Evolutionary conservation across 2,329 filamentous ascomycete species (phyloP), one percentile per base, ranked within the genome.

Genomic region (Elsinoe batatas): DNA sequence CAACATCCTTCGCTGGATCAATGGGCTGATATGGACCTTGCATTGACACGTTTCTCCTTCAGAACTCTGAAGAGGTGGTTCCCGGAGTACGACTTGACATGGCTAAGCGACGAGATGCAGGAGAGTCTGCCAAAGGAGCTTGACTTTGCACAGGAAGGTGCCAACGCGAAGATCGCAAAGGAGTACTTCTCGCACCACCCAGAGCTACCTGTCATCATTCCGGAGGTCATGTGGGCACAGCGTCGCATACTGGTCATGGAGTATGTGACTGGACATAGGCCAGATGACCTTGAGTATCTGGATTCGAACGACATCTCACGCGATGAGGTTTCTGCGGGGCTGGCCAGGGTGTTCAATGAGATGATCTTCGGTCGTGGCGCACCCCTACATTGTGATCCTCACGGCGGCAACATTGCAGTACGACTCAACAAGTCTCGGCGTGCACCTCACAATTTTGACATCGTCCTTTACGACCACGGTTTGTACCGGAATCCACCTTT

Each of bases 301-400:
- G 93, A 97, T 69, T 75, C 78, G 5, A 87, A 94, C 67, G 80
- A 82, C 57, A 98, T 98, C 67, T 89, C 95, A 69, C 83, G 93
- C 17, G 93, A 97, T 66, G 91, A 97, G 70, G 93, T 98, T 4
- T 95, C 91, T 0, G 91, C 91, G 1, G 87, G 90, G 0, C 76
- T 98, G 3, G 86, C 93, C 0, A 83, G 85, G 58, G 89, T 98
- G 58, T 98, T 98, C 79, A 98, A 98, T 75, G 91, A 97, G 69
- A 98, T 98, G 93, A 96, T 98, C 62, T 98, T 98, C 62, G 91
- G 91, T 49, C 81, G 84, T 53, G 80, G 85, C 58, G 91, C 91
- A 0, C 90, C 93, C 0, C 74, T 98, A 37, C 93, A 98, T 73
- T 98, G 93, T 72, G 93, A 98, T 67, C 93, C 93, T 0, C 93